A percentile compares a stretch with the other conserved stretches of the same genome.
These are phyloP conservation scores for Pythium oligandrum DNA, from an alignment of 352 stramenopile species.

Conservation along the genomic window DNA sequence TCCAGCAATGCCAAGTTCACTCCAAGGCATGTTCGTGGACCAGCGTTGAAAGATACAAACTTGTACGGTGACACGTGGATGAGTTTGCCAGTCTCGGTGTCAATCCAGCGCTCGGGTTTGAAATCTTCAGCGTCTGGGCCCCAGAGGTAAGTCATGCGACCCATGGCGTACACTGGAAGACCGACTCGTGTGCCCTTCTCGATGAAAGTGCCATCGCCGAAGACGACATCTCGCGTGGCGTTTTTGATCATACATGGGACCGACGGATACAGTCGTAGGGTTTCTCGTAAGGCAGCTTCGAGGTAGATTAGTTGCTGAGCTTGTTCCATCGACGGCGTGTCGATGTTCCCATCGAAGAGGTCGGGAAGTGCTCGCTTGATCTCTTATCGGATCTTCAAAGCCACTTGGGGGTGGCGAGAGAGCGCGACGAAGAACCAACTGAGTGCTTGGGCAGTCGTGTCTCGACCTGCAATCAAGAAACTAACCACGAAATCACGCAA, in stretches of 20 bases:
- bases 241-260: conserved; percentile 27
- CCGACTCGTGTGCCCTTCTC: conserved; percentile 8
- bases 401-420: conserved; percentile 37
- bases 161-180: conserved; percentile 28
- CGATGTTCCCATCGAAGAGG: background rate
- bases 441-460: conserved; percentile 71
- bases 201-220: conserved; percentile 16
- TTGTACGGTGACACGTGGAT: conserved; percentile 2
- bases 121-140: conserved; percentile 25
- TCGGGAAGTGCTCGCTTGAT: conserved; percentile 24
- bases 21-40: conserved; percentile 25
- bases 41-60: conserved; percentile 5
- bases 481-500: conserved; percentile 73
- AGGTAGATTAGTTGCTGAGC: conserved; percentile 42
- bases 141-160: conserved; percentile 22
- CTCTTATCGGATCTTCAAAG: conserved; percentile 40
- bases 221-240: background rate
- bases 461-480: conserved; percentile 73
- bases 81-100: conserved; percentile 8
- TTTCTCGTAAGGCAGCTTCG: conserved; percentile 36
- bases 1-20: conserved; percentile 34
- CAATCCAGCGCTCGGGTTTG: conserved; percentile 30
- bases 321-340: conserved; percentile 32
- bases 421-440: conserved; percentile 74
- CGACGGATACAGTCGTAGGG: conserved; percentile 32